Evolutionary conservation across 768 basidiomycete species (phyloP).

Genomic region (Mycena leptocephala): DNA sequence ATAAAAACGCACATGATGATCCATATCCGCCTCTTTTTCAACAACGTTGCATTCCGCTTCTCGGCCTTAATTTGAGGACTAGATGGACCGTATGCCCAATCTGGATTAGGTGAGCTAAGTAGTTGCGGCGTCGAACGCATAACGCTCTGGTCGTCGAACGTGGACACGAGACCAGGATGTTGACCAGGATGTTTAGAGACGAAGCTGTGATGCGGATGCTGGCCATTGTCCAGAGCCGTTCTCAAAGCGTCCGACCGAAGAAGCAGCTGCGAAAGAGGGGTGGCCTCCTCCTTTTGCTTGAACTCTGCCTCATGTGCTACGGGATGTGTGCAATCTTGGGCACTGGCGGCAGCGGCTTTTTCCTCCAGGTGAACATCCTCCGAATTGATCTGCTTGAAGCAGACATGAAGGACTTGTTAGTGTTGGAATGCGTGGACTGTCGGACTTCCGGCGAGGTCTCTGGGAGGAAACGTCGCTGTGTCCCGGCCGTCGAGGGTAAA

Average conservation of each 20-base stretch:
- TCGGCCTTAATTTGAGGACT: conserved; percentile 23
- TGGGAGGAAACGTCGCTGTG: conserved; percentile 37
- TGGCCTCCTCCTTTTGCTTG: conserved; percentile 61
- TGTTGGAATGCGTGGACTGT: conserved; percentile 63
- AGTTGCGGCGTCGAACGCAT: background rate
- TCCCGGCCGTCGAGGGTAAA: conserved; percentile 42
- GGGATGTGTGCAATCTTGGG: conserved; percentile 65
- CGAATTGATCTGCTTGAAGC: conserved; percentile 58
- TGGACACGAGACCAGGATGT: conserved; percentile 2
- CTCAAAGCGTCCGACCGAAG: conserved; percentile 66
- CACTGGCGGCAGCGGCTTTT: conserved; percentile 74
- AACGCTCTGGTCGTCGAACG: conserved; percentile 18
- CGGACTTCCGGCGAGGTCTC: conserved; percentile 41
- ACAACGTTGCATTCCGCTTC: background rate
- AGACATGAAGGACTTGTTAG: conserved; percentile 68
- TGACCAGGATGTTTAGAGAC: conserved; percentile 28
- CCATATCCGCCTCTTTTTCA: conserved; percentile 40
- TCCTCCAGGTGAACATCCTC: conserved; percentile 59
- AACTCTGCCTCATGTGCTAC: conserved; percentile 59
- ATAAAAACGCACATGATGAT: conserved; percentile 52
- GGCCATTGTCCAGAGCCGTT: conserved; percentile 68
- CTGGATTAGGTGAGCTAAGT: background rate
- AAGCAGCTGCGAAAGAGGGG: conserved; percentile 69
- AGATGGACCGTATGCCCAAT: conserved; percentile 21
- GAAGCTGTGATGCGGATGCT: conserved; percentile 66